A percentile compares a stretch with the other conserved stretches of the same genome.
phyloP scores from a whole-genome alignment of 495 filamentous ascomycete genomes.

The Aspergillus heteromorphus region DNA sequence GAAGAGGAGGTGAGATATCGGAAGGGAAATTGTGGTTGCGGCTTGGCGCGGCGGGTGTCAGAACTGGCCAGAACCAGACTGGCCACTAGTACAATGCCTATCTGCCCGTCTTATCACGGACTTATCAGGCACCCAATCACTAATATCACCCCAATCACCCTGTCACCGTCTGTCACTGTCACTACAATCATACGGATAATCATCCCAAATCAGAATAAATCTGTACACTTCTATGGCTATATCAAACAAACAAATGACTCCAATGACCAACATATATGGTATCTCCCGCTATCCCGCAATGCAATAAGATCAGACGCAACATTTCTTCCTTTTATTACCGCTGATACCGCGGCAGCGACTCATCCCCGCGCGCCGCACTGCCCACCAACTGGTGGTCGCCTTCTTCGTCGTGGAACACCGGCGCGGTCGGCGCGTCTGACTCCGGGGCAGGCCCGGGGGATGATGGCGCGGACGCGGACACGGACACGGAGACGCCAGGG shows the following conservation, averaged over 20 bases:
- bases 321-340: slow-evolving; percentile 28
- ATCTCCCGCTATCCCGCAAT: slow-evolving; percentile 23
- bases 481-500: too few species aligned
- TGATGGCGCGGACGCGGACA: too few species aligned
- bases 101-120: too few species aligned
- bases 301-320: slow-evolving; percentile 11
- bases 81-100: too few species aligned
- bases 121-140: too few species aligned
- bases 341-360: slow-evolving; percentile 46
- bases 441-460: slow-evolving; percentile 7
- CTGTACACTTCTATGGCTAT: not conserved
- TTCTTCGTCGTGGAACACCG: slow-evolving; percentile 59
- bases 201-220: too few species aligned
- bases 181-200: too few species aligned
- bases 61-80: too few species aligned
- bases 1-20: slow-evolving; percentile 6
- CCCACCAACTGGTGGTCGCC: slow-evolving; percentile 48
- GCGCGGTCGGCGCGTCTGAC: slow-evolving; percentile 53
- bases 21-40: not conserved
- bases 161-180: too few species aligned
- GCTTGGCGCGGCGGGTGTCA: slow-evolving; percentile 1
- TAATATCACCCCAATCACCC: too few species aligned
- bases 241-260: not conserved
- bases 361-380: slow-evolving; percentile 36
- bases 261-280: slow-evolving; percentile 16